These are phyloP conservation scores for Gelatoporia subvermispora DNA, from an alignment of 768 basidiomycete species.

Conservation along the genomic window DNA sequence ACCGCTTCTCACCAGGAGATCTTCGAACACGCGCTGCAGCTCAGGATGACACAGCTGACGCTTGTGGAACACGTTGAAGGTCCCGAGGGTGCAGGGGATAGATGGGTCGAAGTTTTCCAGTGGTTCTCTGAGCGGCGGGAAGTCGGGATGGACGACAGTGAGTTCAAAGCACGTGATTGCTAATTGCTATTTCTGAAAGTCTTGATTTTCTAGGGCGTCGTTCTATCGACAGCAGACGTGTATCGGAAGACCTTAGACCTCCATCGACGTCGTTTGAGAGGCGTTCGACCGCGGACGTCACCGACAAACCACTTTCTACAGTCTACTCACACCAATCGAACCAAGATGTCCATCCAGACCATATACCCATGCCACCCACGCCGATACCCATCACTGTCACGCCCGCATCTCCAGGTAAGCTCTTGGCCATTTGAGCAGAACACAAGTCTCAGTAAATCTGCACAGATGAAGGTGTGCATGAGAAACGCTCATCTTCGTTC, in stretches of 20 bases:
- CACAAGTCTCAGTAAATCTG: background rate
- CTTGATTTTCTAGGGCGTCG: conserved; percentile 14
- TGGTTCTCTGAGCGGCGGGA: conserved; percentile 73
- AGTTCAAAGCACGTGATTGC: conserved; percentile 1
- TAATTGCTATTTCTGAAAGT: background rate
- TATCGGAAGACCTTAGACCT: conserved; percentile 24
- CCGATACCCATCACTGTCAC: conserved; percentile 51
- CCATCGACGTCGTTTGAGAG: conserved; percentile 20
- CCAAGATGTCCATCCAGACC: conserved; percentile 8
- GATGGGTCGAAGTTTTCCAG: conserved; percentile 80
- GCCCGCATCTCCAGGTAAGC: conserved; percentile 47
- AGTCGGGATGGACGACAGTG: conserved; percentile 28
- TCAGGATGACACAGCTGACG: conserved; percentile 82
- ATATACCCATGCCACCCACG: conserved; percentile 4
- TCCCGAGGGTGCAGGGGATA: conserved; percentile 72
- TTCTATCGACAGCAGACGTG: conserved; percentile 25
- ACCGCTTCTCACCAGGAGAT: conserved; percentile 47
- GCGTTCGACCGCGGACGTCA: conserved; percentile 2
- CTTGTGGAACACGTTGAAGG: conserved; percentile 83
- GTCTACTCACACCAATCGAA: conserved; percentile 4
- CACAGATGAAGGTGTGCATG: background rate
- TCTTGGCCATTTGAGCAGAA: conserved; percentile 1
- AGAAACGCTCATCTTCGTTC: conserved; percentile 14
- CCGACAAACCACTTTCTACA: background rate
- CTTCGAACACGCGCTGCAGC: conserved; percentile 77